phyloP scores from a whole-genome alignment of 2,329 filamentous ascomycete genomes.

The Sarocladium oryzae region DNA sequence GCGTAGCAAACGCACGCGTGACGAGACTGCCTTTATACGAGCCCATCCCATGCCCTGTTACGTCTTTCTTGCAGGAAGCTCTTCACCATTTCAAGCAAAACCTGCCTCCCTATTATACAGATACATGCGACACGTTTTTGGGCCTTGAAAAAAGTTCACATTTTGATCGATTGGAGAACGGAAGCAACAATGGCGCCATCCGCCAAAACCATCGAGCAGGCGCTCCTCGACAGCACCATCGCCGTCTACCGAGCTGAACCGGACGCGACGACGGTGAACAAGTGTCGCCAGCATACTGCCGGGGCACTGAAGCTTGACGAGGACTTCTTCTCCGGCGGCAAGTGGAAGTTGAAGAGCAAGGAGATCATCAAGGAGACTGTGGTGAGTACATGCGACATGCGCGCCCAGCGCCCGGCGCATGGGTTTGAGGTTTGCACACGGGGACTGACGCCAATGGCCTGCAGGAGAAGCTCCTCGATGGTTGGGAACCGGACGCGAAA shows the following conservation, averaged over 20 bases:
- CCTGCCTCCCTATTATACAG: neutral
- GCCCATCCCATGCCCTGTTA: no score
- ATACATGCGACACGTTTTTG: no score
- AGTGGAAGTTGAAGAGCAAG: slow-evolving; percentile 56
- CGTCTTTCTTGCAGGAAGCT: no score
- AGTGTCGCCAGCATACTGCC: slow-evolving; percentile 47
- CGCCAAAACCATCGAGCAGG: slow-evolving; percentile 35
- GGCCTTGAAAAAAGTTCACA: no score
- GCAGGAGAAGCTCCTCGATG: slow-evolving; percentile 31
- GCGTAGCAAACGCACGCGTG: no score
- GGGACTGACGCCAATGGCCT: neutral
- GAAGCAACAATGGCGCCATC: slow-evolving; percentile 32
- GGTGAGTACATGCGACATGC: slow-evolving; percentile 32
- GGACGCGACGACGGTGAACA: slow-evolving; percentile 49
- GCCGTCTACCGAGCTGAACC: slow-evolving; percentile 37
- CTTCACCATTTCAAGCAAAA: no score
- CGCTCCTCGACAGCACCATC: slow-evolving; percentile 40
- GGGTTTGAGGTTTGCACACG: no score
- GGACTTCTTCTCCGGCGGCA: slow-evolving; percentile 40
- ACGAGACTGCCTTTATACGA: no score
- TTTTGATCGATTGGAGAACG: no score
- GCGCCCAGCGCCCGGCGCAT: neutral
- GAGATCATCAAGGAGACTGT: slow-evolving; percentile 46
- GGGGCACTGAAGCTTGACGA: slow-evolving; percentile 40
- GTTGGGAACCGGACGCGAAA: slow-evolving; percentile 25